Evolutionary conservation across 106 monocot species (phyloP).

Genomic region (Amphibolis antarctica): DNA sequence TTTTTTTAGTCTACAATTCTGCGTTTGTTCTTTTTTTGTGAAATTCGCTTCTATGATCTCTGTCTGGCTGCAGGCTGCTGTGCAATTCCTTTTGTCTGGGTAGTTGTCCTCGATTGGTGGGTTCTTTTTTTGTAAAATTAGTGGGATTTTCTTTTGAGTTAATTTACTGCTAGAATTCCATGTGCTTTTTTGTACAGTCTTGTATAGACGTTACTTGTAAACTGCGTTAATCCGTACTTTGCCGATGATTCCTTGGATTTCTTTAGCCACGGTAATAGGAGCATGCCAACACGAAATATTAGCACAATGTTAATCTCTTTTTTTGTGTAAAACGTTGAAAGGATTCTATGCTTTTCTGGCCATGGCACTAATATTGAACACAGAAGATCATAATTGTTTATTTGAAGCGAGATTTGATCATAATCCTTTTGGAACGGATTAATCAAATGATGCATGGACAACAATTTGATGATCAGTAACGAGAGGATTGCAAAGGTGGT

Average conservation of each 20-base stretch:
- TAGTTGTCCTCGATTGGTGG: not conserved
- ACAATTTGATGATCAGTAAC: too few species aligned
- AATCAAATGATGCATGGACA: too few species aligned
- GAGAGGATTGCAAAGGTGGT: too few species aligned
- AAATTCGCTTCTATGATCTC: not conserved
- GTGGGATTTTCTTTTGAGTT: not conserved
- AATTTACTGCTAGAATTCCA: not conserved
- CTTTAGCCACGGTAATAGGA: not conserved
- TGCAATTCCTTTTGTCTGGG: not conserved
- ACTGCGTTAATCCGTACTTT: not conserved
- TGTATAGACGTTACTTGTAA: not conserved
- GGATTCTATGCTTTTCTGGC: too few species aligned
- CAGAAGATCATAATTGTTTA: too few species aligned
- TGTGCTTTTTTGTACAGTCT: conserved; percentile 6
- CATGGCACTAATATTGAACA: too few species aligned
- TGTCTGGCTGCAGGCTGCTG: not conserved
- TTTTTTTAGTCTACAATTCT: not conserved
- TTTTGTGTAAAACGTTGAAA: too few species aligned
- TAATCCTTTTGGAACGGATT: too few species aligned
- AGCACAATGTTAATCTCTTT: too few species aligned
- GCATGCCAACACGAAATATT: not conserved
- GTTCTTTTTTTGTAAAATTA: not conserved
- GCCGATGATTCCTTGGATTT: conserved; percentile 3
- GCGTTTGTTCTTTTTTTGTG: not conserved
- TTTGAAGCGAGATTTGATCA: too few species aligned